phyloP scores from a whole-genome alignment of 768 basidiomycete species.

The Suillus spraguei region DNA sequence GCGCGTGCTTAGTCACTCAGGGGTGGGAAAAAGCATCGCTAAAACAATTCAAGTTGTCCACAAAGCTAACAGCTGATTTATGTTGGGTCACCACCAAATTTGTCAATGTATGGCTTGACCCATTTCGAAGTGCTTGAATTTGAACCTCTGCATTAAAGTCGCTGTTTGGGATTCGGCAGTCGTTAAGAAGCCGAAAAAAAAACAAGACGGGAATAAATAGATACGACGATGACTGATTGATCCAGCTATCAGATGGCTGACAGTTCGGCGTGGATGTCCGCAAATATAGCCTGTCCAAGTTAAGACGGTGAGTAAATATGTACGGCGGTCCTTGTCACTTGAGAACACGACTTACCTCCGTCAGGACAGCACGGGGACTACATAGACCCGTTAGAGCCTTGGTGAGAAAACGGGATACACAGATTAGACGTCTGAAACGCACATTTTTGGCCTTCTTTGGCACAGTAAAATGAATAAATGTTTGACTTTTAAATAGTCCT shows the following conservation, averaged over 20 bases:
- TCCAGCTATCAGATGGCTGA: conserved; percentile 60
- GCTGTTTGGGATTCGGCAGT: conserved; percentile 48
- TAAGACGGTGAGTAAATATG: background rate
- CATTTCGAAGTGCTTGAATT: conserved; percentile 38
- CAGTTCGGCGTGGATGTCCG: conserved; percentile 58
- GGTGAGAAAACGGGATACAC: background rate
- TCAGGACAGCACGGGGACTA: conserved; percentile 41
- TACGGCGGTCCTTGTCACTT: background rate
- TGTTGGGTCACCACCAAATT: conserved; percentile 42
- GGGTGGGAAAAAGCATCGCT: conserved; percentile 54
- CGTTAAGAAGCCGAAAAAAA: conserved; percentile 66
- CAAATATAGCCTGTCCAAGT: conserved; percentile 48
- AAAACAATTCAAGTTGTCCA: conserved; percentile 51
- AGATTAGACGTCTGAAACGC: conserved; percentile 16
- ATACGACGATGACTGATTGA: conserved; percentile 64
- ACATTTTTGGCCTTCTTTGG: conserved; percentile 33
- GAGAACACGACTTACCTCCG: conserved; percentile 27
- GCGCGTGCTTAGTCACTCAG: conserved; percentile 28
- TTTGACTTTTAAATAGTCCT: conserved; percentile 70
- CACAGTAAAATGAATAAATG: conserved; percentile 56
- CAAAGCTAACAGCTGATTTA: conserved; percentile 57
- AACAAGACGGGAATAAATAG: conserved; percentile 65
- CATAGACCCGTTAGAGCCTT: background rate
- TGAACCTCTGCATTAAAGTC: conserved; percentile 65
- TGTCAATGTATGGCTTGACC: conserved; percentile 39